Conservation (phyloP, 495 filamentous ascomycete genomes). For the Penicillium simplicissimum region DNA sequence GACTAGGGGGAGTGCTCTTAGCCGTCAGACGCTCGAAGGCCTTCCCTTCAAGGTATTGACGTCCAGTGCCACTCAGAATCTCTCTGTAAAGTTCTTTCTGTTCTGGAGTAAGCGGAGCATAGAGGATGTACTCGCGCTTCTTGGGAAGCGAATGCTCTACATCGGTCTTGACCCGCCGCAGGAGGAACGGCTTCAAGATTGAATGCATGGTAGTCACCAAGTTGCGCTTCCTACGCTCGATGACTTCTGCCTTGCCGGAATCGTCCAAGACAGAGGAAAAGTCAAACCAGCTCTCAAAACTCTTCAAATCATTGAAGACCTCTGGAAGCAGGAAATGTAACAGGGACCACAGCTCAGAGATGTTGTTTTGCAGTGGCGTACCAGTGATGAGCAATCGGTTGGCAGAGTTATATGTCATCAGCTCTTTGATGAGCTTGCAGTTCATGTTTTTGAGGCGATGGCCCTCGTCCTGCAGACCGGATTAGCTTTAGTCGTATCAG, state of each 20-base stretch:
- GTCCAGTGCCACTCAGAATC: constrained; percentile 75
- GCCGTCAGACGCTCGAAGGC: constrained; percentile 64
- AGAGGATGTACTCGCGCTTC: constrained; percentile 95
- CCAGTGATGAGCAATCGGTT: constrained; percentile 92
- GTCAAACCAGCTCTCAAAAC: constrained; percentile 95
- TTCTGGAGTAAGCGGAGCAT: constrained; percentile 80
- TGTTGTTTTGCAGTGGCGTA: constrained; percentile 93
- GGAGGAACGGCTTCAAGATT: constrained; percentile 86
- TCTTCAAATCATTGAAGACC: constrained; percentile 85
- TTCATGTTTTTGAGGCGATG: constrained; percentile 98
- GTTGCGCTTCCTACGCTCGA: constrained; percentile 65
- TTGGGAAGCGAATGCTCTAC: constrained; percentile 87
- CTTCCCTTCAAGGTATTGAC: constrained; percentile 81
- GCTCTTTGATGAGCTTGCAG: constrained; percentile 82
- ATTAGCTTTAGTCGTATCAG: constrained; percentile 12
- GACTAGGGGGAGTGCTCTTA: constrained; percentile 33
- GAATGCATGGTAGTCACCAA: constrained; percentile 88
- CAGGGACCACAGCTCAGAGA: constrained; percentile 92
- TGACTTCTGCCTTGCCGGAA: constrained; percentile 60
- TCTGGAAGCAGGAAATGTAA: constrained; percentile 91
- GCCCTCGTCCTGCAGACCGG: constrained; percentile 71
- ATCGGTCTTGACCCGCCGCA: constrained; percentile 88
- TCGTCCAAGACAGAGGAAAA: constrained; percentile 84
- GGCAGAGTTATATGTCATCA: constrained; percentile 83
- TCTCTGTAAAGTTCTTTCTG: constrained; percentile 91